A percentile compares a stretch with the other conserved stretches of the same genome.
These are phyloP conservation scores for Tephrocybe sp. DNA, from an alignment of 768 basidiomycete genomes.

Conservation along the genomic window DNA sequence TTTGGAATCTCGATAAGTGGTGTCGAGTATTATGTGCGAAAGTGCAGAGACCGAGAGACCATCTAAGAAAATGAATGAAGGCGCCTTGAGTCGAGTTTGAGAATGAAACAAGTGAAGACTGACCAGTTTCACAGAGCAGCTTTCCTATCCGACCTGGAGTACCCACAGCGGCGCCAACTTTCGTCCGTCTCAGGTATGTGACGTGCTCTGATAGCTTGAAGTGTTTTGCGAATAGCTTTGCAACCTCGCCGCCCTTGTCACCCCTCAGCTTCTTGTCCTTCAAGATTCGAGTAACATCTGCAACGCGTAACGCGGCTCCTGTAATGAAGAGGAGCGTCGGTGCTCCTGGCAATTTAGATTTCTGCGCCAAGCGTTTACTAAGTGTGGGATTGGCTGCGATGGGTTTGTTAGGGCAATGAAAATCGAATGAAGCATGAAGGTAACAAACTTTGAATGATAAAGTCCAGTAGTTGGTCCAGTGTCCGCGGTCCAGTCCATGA, in stretches of 20 bases:
- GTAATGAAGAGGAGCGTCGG: conserved; percentile 86
- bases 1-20: conserved; percentile 73
- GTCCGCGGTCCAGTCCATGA: conserved; percentile 70
- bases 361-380: conserved; percentile 68
- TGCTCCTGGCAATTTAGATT: conserved; percentile 74
- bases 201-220: conserved; percentile 89
- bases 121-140: conserved; percentile 70
- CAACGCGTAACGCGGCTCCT: conserved; percentile 89
- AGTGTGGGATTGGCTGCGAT: conserved; percentile 61
- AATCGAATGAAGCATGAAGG: background rate
- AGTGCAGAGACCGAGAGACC: conserved; percentile 70
- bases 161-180: conserved; percentile 84
- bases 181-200: conserved; percentile 79
- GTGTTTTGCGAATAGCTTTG: conserved; percentile 94
- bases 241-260: conserved; percentile 87
- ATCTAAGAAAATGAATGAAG: conserved; percentile 39
- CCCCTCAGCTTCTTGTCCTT: conserved; percentile 68
- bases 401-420: background rate
- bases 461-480: conserved; percentile 67
- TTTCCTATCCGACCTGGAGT: conserved; percentile 92
- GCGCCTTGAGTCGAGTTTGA: conserved; percentile 2
- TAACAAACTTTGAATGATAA: conserved; percentile 67
- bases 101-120: conserved; percentile 14
- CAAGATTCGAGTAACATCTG: conserved; percentile 76
- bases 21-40: conserved; percentile 81